Conservation (phyloP, 805 yeast genomes). For the Ogataea henricii region DNA sequence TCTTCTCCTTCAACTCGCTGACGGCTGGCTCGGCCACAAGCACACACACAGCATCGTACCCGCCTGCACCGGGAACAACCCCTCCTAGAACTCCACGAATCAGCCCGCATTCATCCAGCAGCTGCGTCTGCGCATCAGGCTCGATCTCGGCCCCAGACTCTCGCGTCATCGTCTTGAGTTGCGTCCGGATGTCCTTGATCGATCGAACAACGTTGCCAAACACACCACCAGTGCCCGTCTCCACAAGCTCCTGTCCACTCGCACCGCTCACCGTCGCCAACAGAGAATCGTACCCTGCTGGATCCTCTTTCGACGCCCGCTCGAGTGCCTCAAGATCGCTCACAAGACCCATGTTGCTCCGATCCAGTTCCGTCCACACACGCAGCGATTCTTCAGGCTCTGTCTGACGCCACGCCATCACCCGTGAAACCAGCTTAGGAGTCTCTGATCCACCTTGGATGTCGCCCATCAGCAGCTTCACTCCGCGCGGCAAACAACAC, state of each 20-base stretch:
- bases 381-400: slow-evolving; percentile 51
- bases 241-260: slow-evolving; percentile 13
- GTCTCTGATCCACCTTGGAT: slow-evolving; percentile 92
- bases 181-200: slow-evolving; percentile 51
- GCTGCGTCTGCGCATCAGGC: slow-evolving; percentile 71
- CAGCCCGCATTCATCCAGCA: slow-evolving; percentile 59
- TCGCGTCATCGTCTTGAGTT: slow-evolving; percentile 61
- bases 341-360: slow-evolving; percentile 60
- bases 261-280: slow-evolving; percentile 12
- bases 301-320: slow-evolving; percentile 31
- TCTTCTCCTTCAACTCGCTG: slow-evolving; percentile 30
- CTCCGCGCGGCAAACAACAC: slow-evolving; percentile 66
- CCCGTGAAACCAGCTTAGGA: slow-evolving; percentile 81
- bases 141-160: slow-evolving; percentile 85
- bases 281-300: slow-evolving; percentile 38
- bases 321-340: slow-evolving; percentile 46
- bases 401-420: slow-evolving; percentile 64
- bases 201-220: slow-evolving; percentile 42
- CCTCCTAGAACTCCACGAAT: slow-evolving; percentile 85
- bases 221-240: background rate
- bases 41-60: slow-evolving; percentile 87
- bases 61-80: slow-evolving; percentile 99
- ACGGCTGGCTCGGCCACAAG: slow-evolving; percentile 54
- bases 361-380: slow-evolving; percentile 58
- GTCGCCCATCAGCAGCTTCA: slow-evolving; percentile 88